Percentiles rank a stretch among this genome's conserved stretches.
These are phyloP conservation scores for Bolboschoenus planiculmis DNA, from an alignment of 176 grass and related monocot genomes.

Conservation along the genomic window DNA sequence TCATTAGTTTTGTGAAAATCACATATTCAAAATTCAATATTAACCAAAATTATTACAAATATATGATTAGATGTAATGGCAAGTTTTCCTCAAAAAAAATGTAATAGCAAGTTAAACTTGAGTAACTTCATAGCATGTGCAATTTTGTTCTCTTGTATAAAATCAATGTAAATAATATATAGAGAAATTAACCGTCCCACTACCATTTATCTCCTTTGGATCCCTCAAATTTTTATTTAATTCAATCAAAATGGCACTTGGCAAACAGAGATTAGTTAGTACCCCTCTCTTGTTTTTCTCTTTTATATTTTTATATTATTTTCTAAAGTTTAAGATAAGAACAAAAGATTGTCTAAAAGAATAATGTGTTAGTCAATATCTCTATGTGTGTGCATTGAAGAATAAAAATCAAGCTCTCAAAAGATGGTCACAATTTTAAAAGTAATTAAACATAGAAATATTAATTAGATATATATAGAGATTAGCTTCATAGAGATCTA, in stretches of 20 bases:
- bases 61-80: too few species aligned
- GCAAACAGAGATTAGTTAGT: not conserved
- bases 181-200: not conserved
- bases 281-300: not conserved
- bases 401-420: not conserved
- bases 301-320: not conserved
- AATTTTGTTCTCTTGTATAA: not conserved
- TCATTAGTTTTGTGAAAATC: not conserved
- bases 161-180: not conserved
- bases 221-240: not conserved
- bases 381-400: not conserved
- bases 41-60: too few species aligned
- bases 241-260: not conserved
- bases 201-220: not conserved
- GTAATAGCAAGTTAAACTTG: too few species aligned
- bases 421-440: not conserved
- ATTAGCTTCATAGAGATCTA: not conserved
- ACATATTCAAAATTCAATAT: not conserved
- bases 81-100: too few species aligned
- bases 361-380: not conserved
- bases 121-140: not conserved
- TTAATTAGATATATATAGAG: not conserved
- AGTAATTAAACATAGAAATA: not conserved
- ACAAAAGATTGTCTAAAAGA: not conserved
- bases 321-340: not conserved